Evolutionary conservation across 1,284 basidiomycete genomes (phyloP), one percentile per base, ranked within the genome.

Genomic region (Sporisorium iseilematis-ciliati): DNA sequence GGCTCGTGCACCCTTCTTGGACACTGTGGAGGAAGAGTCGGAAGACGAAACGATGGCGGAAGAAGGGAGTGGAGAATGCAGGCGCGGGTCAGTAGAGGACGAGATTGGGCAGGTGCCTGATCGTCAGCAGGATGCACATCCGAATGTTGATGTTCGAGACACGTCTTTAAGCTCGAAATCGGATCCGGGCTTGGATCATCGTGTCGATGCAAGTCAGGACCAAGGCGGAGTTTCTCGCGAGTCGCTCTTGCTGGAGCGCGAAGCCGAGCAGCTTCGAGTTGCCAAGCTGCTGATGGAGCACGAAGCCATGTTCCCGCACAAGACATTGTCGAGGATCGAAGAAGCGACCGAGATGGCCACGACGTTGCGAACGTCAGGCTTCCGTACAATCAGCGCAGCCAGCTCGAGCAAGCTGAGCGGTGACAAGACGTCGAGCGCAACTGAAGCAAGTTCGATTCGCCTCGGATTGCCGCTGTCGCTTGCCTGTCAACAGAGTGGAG

Each of bases 291-390:
- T 70, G 14, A 31, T 53, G 4, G 61, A 70, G 38, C 57, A 70
- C 50, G 67, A 70, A 31, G 21, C 41, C n/a, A 35, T 70, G 54
- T 70, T 70, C 33, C 67, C 67, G 31, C 67, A 70, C 48, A 64
- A 63, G 40, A 70, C 67, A 4, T 40, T 70, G 14, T 65, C 61
- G 25, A 55, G 55, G 48, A 70, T 70, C 50, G 61, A 60, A 8
- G 67, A 70, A 38, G 61, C 65, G 38, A 70, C 67, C 11, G 67
- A 70, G 38, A 10, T 42, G 16, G 35, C 54, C 8, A 65, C 53
- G 18, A 29, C 20, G 21, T 26, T 50, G 52, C 52, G 64, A 25
- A n/a, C 51, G 0, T 56, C 64, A 7, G 57, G 57, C n/a, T 31
- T 40, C 4, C 57, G 64, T 20, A 60, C 57, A 1, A 53, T 40